Evolutionary conservation across 2,329 filamentous ascomycete genomes (phyloP).

Genomic region (Tolypocladium paradoxum): DNA sequence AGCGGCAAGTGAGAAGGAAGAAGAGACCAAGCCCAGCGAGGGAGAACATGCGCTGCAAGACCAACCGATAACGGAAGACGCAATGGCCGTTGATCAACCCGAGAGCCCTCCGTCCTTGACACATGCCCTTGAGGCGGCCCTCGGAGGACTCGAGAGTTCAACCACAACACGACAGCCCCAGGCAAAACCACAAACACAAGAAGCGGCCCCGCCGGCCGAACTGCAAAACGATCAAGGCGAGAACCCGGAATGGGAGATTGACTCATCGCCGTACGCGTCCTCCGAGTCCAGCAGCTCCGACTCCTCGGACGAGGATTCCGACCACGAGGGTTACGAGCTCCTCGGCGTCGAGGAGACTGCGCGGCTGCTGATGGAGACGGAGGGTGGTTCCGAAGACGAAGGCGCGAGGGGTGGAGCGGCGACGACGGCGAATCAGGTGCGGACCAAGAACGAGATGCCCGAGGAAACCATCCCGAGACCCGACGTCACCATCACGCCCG

Average conservation of each 20-base stretch:
- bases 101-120: slow-evolving; percentile 27
- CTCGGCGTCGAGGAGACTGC: slow-evolving; percentile 75
- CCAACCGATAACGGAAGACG: slow-evolving; percentile 9
- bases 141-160: slow-evolving; percentile 23
- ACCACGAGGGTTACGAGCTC: slow-evolving; percentile 56
- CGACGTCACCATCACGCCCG: slow-evolving; percentile 62
- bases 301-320: slow-evolving; percentile 44
- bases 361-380: slow-evolving; percentile 73
- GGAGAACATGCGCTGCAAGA: not conserved
- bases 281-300: slow-evolving; percentile 48
- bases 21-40: not conserved
- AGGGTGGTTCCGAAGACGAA: slow-evolving; percentile 71
- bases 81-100: slow-evolving; percentile 27
- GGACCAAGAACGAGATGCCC: slow-evolving; percentile 70
- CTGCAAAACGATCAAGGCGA: slow-evolving; percentile 25
- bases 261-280: slow-evolving; percentile 66
- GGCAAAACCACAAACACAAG: slow-evolving; percentile 2
- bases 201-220: slow-evolving; percentile 3
- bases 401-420: slow-evolving; percentile 37
- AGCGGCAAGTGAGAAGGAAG: not conserved
- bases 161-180: slow-evolving; percentile 1
- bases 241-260: slow-evolving; percentile 73
- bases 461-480: slow-evolving; percentile 62
- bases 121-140: slow-evolving; percentile 31
- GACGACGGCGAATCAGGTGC: slow-evolving; percentile 38